Evolutionary conservation across 2,329 filamentous ascomycete genomes (phyloP).

Genomic region (Colletotrichum ledebouriae): DNA sequence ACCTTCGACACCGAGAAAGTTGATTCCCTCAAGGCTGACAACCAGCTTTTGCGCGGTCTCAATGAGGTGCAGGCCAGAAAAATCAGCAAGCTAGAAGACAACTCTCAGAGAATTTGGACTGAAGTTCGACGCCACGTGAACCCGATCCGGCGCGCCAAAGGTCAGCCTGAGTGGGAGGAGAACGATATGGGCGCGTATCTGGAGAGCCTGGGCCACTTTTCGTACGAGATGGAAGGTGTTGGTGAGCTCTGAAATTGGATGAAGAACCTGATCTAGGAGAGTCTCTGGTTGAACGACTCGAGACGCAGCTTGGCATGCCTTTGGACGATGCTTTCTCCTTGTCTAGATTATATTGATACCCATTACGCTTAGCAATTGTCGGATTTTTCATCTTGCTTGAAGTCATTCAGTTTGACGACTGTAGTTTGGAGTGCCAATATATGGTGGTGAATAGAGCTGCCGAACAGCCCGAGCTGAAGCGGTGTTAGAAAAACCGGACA

Average conservation of each 20-base stretch:
- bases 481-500: no score
- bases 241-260: not conserved
- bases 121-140: not conserved
- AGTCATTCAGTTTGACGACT: no score
- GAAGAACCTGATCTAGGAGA: no score
- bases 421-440: no score
- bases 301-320: no score
- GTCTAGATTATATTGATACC: no score
- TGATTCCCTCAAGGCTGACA: not conserved
- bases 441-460: no score
- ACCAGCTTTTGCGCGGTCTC: not conserved
- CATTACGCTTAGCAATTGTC: no score
- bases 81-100: not conserved
- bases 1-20: not conserved
- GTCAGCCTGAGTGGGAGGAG: slow-evolving; percentile 4
- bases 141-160: not conserved
- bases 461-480: no score
- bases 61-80: not conserved
- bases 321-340: no score
- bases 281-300: no score
- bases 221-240: not conserved
- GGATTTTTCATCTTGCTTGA: no score
- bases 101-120: not conserved
- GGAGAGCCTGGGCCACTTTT: not conserved
- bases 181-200: not conserved